Base-by-base conservation (phyloP, 257 asterid species). In the Voacanga thouarsii region DNA sequence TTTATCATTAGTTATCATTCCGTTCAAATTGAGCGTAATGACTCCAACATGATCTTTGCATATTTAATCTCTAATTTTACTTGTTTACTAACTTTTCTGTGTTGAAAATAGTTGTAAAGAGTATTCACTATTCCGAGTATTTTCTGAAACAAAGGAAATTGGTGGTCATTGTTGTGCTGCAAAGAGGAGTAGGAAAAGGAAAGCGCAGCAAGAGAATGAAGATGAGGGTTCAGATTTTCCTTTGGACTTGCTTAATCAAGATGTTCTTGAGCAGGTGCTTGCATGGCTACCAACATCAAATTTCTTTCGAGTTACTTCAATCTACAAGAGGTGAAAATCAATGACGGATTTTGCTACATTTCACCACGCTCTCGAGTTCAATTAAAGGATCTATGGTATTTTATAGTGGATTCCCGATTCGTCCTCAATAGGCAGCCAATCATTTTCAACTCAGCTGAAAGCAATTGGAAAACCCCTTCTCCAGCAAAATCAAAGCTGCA, bases 321-420 rank as follows among this genome's bases (percentile, higher is more conserved):
- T 93, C n/a, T 87, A 87, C 90, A 93, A 91, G 85, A 83, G 86
- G 77, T 95, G 98, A 97, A 95, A 88, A 76, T 90, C 97, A 3
- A 82, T 79, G 19, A 86, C 92, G 0, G 64, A 59, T 33, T 95
- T 98, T 26, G 81, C 92, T 43, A 70, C 96, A 15, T 95, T 95
- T 81, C 82, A 45, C 76, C 84, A 64, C 93, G 99, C 84, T 80
- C 94, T 0, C 83, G 74, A 24, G 81, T 95, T 53, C 90, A 89
- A 10, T 39, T 75, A 2, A 84, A 97, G 23, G 88, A 89, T 1
- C 97, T 97, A 4, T 95, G 96, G 90, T 88, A 87, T 63, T 86
- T 89, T 79, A 95, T 93, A 98, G 96, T 90, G 26, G 91, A 84
- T 74, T 83, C 94, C 16, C 59, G 88, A 0, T 39, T 91, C 66